phyloP scores from a whole-genome alignment of 108 stramenopile genomes.

The Seminavis robusta region DNA sequence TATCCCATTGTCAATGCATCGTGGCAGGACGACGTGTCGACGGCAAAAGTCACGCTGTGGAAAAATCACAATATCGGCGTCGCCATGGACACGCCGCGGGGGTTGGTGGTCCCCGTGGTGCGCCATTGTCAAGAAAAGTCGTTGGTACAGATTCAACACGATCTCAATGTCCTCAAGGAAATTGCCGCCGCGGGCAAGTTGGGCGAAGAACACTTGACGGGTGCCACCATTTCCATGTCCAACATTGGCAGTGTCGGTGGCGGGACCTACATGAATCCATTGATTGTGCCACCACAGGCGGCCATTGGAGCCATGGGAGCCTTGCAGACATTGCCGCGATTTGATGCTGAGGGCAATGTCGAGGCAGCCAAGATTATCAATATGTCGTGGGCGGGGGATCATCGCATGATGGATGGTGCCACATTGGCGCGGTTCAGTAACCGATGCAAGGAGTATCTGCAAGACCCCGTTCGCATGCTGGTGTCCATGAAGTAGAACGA shows the following conservation, averaged over 20 bases:
- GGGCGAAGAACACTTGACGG: slow-evolving; percentile 65
- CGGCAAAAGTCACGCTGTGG: slow-evolving; percentile 64
- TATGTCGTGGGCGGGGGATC: slow-evolving; percentile 97
- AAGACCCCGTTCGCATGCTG: slow-evolving; percentile 67
- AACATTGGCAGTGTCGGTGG: slow-evolving; percentile 97
- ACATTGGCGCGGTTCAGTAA: slow-evolving; percentile 89
- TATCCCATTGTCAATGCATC: slow-evolving; percentile 88
- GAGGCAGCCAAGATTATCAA: slow-evolving; percentile 77
- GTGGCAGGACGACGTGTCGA: slow-evolving; percentile 57
- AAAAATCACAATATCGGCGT: slow-evolving; percentile 91
- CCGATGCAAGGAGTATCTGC: slow-evolving; percentile 59
- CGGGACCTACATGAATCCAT: slow-evolving; percentile 92
- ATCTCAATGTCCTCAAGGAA: slow-evolving; percentile 75
- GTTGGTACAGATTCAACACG: slow-evolving; percentile 83
- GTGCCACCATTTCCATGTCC: slow-evolving; percentile 89
- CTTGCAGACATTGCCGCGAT: slow-evolving; percentile 90
- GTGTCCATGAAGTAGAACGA: slow-evolving; percentile 67
- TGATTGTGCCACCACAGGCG: slow-evolving; percentile 89
- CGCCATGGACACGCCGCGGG: slow-evolving; percentile 95
- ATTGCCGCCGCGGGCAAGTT: slow-evolving; percentile 47
- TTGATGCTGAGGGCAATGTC: slow-evolving; percentile 49
- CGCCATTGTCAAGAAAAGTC: slow-evolving; percentile 64
- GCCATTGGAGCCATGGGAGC: slow-evolving; percentile 97
- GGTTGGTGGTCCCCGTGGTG: slow-evolving; percentile 93
- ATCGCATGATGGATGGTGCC: slow-evolving; percentile 97